Conservation (phyloP, 2,329 filamentous ascomycete genomes). For the Ceratocystis cubensis region DNA sequence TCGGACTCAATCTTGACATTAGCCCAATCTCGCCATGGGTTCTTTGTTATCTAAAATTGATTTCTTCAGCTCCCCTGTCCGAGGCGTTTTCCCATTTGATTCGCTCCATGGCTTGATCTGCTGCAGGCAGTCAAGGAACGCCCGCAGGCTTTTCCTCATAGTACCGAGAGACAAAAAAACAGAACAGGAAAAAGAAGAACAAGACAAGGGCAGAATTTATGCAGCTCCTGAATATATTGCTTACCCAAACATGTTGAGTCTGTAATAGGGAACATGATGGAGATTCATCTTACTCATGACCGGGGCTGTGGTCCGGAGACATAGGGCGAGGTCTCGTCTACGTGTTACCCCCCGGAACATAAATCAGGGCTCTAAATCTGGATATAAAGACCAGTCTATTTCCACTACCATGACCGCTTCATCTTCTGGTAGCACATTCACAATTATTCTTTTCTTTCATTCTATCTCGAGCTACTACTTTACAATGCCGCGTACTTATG, state of each 20-base stretch:
- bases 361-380: not conserved
- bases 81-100: not conserved
- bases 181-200: not conserved
- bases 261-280: conserved; percentile 1
- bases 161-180: not conserved
- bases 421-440: not conserved
- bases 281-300: not conserved
- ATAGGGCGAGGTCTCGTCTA: not conserved
- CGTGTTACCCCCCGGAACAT: not conserved
- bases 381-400: conserved; percentile 5
- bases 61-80: not conserved
- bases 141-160: not conserved
- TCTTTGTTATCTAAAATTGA: not conserved
- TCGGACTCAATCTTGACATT: not conserved
- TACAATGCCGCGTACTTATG: conserved; percentile 2
- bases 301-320: not conserved
- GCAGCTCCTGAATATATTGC: not conserved
- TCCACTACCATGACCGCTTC: not conserved
- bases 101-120: not conserved
- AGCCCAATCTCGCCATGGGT: not conserved
- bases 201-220: not conserved
- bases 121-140: not conserved
- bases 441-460: not conserved
- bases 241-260: not conserved
- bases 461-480: not conserved